phyloP scores from a whole-genome alignment of 1,284 basidiomycete species.

The Xerocomus nothofagi region DNA sequence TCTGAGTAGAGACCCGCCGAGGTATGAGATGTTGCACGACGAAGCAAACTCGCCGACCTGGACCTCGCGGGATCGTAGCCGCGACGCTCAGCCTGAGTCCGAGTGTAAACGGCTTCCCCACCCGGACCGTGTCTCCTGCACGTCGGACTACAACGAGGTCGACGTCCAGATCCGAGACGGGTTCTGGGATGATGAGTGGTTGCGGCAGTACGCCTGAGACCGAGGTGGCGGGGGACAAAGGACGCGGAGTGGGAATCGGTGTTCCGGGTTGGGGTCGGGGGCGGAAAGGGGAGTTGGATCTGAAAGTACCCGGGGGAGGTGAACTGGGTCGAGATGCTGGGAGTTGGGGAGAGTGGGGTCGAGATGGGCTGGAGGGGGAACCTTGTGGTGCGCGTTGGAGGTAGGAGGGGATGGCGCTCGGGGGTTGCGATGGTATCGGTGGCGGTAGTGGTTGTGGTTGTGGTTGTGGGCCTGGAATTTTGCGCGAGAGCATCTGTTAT shows the following conservation, averaged over 20 bases:
- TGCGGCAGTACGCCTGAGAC: conserved; percentile 22
- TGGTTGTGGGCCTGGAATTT: conserved; percentile 54
- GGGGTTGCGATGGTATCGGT: conserved; percentile 43
- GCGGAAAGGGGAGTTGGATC: conserved; percentile 58
- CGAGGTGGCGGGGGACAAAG: conserved; percentile 49
- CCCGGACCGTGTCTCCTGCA: conserved; percentile 43
- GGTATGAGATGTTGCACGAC: conserved; percentile 64
- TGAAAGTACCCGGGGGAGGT: conserved; percentile 39
- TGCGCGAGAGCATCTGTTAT: conserved; percentile 64
- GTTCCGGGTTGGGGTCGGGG: conserved; percentile 38
- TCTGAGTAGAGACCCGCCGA: conserved; percentile 30
- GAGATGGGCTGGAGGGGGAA: conserved; percentile 41
- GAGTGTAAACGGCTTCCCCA: conserved; percentile 61
- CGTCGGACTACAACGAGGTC: conserved; percentile 57
- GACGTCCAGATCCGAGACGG: conserved; percentile 49
- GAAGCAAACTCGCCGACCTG: conserved; percentile 44
- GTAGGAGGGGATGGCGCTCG: conserved; percentile 69
- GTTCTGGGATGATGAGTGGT: conserved; percentile 20
- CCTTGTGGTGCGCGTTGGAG: conserved; percentile 55
- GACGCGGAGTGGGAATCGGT: conserved; percentile 36
- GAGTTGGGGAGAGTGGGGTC: conserved; percentile 52
- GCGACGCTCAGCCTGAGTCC: conserved; percentile 51
- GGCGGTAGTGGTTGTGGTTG: conserved; percentile 29
- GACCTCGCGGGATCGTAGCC: conserved; percentile 39
- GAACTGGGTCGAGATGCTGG: conserved; percentile 50